phyloP scores from a whole-genome alignment of 345 rosid species.

The Eucalyptus albens region DNA sequence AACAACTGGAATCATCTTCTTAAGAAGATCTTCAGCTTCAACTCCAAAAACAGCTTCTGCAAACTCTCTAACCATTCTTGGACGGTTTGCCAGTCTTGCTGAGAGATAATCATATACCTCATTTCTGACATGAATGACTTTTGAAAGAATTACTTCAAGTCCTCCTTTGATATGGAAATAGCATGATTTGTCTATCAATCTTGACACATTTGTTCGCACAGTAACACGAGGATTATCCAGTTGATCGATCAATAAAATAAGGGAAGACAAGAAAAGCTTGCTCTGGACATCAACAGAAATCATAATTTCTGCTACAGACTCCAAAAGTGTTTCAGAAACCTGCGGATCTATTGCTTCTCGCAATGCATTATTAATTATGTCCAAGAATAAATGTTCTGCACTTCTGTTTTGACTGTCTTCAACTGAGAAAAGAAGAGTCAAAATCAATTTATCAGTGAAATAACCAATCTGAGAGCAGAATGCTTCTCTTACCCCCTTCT shows the following conservation, averaged over 20 bases:
- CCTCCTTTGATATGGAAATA: conserved; percentile 75
- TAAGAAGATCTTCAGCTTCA: conserved; percentile 57
- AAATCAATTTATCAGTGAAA: conserved; percentile 35
- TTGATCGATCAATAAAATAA: conserved; percentile 75
- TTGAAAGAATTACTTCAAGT: conserved; percentile 40
- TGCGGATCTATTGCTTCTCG: conserved; percentile 48
- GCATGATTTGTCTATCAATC: conserved; percentile 62
- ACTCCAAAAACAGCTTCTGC: conserved; percentile 84
- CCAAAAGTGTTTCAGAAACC: conserved; percentile 67
- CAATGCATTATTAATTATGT: conserved; percentile 46
- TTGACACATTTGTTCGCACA: conserved; percentile 60
- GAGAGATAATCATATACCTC: conserved; percentile 61
- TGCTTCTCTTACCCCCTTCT: conserved; percentile 67
- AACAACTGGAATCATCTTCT: conserved; percentile 71
- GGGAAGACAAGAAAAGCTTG: conserved; percentile 51
- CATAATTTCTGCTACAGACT: conserved; percentile 71
- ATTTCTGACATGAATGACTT: conserved; percentile 42
- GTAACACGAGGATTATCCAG: conserved; percentile 64
- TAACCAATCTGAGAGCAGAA: conserved; percentile 68
- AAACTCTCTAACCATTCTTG: conserved; percentile 68
- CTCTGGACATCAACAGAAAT: conserved; percentile 48
- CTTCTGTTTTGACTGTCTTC: conserved; percentile 20
- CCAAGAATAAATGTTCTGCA: conserved; percentile 36
- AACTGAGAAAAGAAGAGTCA: conserved; percentile 39
- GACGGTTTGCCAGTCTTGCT: conserved; percentile 46